Conservation (phyloP, 2,329 filamentous ascomycete species). For the Dothistroma pini region DNA sequence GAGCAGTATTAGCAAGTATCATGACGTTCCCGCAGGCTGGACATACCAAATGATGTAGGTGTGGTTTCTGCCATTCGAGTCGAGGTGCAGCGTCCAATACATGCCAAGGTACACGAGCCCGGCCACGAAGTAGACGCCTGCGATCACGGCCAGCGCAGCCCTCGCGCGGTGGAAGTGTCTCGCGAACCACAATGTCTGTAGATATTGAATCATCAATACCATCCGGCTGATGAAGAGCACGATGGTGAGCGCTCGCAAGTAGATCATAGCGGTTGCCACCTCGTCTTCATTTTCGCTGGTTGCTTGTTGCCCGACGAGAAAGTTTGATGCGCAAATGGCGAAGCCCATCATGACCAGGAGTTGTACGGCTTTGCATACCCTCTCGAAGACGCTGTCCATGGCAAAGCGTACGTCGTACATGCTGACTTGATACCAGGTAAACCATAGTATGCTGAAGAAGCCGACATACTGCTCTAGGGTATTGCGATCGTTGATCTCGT, state of each 20-base stretch:
- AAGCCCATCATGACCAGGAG: slow-evolving; percentile 64
- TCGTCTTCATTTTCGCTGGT: slow-evolving; percentile 5
- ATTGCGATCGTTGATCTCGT: slow-evolving; percentile 53
- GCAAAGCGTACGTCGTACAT: slow-evolving; percentile 65
- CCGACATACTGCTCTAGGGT: slow-evolving; percentile 46
- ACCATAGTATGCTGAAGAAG: slow-evolving; percentile 57
- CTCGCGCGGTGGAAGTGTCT: slow-evolving; percentile 2
- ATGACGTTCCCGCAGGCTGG: not conserved
- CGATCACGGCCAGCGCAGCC: slow-evolving; percentile 24
- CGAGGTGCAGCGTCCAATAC: slow-evolving; percentile 26
- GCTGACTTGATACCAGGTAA: slow-evolving; percentile 63
- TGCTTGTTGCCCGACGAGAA: slow-evolving; percentile 33
- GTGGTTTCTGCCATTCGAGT: slow-evolving; percentile 19
- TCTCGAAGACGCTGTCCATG: slow-evolving; percentile 61
- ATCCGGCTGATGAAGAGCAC: slow-evolving; percentile 38
- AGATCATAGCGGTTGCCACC: not conserved
- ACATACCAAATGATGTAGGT: slow-evolving; percentile 51
- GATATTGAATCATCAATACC: slow-evolving; percentile 39
- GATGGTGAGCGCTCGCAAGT: not conserved
- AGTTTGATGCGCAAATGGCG: slow-evolving; percentile 53
- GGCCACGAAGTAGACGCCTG: slow-evolving; percentile 34
- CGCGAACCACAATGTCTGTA: slow-evolving; percentile 35
- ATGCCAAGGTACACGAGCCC: slow-evolving; percentile 35
- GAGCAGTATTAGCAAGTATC: not conserved
- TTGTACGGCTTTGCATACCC: slow-evolving; percentile 56